A percentile compares a stretch with the other conserved stretches of the same genome.
phyloP scores from a whole-genome alignment of 352 stramenopile genomes.

The Globisporangium barbulae region DNA sequence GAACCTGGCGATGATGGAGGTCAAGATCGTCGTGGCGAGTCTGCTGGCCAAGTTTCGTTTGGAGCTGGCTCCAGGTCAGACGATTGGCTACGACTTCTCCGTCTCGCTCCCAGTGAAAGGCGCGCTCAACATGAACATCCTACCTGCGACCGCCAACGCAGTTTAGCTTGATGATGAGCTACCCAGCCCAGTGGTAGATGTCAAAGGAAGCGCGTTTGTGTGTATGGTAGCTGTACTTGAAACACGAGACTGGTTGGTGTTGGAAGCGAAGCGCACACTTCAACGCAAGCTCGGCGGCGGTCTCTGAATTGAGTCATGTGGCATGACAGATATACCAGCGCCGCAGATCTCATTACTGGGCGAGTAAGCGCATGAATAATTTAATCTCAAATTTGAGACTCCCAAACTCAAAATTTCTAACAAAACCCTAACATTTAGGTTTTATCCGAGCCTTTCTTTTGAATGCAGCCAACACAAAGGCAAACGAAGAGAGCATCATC shows the following conservation, averaged over 20 bases:
- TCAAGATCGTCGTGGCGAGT: constrained; percentile 36
- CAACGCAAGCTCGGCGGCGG: too few relatives aligned
- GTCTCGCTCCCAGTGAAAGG: constrained; percentile 14
- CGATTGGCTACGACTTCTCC: constrained; percentile 14
- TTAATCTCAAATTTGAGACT: not conserved
- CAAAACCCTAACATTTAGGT: not conserved
- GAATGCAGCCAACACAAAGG: constrained; percentile 5
- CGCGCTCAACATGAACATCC: constrained; percentile 6
- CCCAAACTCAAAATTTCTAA: not conserved
- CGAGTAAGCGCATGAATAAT: not conserved
- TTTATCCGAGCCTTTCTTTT: not conserved
- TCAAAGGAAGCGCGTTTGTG: not conserved
- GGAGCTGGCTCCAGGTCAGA: constrained; percentile 5
- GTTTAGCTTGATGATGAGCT: not conserved
- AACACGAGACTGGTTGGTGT: too few relatives aligned
- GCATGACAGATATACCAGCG: too few relatives aligned
- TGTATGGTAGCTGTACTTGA: not conserved
- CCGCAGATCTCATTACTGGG: too few relatives aligned
- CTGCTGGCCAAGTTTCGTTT: constrained; percentile 32
- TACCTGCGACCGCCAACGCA: not conserved
- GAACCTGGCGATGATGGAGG: constrained; percentile 40
- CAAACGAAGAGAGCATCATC: not conserved
- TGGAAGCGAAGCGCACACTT: too few relatives aligned
- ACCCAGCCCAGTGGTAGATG: not conserved
- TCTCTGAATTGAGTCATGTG: too few relatives aligned